Evolutionary conservation across 306 rosid species (phyloP).

Genomic region (Datisca glomerata): DNA sequence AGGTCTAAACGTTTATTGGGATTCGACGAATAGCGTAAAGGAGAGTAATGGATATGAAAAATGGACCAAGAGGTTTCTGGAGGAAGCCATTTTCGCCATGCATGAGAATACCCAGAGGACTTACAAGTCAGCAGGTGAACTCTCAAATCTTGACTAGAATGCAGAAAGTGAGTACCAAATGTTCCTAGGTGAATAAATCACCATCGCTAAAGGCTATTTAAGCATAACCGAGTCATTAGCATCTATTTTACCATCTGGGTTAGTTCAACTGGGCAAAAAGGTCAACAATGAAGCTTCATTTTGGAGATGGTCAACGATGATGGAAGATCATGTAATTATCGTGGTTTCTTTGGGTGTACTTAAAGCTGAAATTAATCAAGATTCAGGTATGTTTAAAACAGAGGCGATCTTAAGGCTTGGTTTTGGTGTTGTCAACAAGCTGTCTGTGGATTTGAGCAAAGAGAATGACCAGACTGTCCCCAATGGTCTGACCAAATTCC

Average conservation of each 20-base stretch:
- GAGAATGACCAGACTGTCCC: too few species aligned
- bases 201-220: slow-evolving; percentile 80
- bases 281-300: slow-evolving; percentile 58
- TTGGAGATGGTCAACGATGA: slow-evolving; percentile 49
- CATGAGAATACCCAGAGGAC: slow-evolving; percentile 73
- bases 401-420: slow-evolving; percentile 90
- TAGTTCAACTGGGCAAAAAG: slow-evolving; percentile 52
- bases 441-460: slow-evolving; percentile 67
- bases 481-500: too few species aligned
- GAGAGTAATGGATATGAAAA: slow-evolving; percentile 33
- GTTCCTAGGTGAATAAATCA: slow-evolving; percentile 86
- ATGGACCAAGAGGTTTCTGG: slow-evolving; percentile 46
- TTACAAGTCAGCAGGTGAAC: slow-evolving; percentile 78
- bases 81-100: slow-evolving; percentile 71
- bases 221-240: slow-evolving; percentile 55
- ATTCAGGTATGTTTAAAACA: slow-evolving; percentile 47
- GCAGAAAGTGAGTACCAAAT: slow-evolving; percentile 80
- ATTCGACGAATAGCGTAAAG: slow-evolving; percentile 23
- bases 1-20: slow-evolving; percentile 56
- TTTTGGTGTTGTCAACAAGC: slow-evolving; percentile 91
- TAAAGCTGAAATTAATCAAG: slow-evolving; percentile 52
- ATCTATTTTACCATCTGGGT: slow-evolving; percentile 64
- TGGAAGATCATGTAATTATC: slow-evolving; percentile 80
- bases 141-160: slow-evolving; percentile 43
- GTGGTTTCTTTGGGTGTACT: slow-evolving; percentile 89